Evolutionary conservation across 2,329 filamentous ascomycete genomes (phyloP), one percentile per base, ranked within the genome.

Genomic region (Microsporum canis): DNA sequence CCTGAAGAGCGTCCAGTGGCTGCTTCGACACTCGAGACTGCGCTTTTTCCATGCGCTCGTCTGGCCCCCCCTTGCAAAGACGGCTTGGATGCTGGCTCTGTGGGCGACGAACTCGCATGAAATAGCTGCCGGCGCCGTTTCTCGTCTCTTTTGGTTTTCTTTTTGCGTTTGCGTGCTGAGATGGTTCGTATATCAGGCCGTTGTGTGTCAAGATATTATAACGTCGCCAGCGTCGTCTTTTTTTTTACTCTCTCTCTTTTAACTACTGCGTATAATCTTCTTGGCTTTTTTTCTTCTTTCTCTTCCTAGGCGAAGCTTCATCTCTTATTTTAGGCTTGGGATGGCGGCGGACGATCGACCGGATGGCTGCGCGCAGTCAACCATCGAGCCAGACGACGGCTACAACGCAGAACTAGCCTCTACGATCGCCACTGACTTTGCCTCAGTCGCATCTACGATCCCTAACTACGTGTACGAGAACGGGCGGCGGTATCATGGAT

Each of bases 401-500:
- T 56, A 12, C 58, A 57, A 61, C 53, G 27, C 47, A 17, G 51
- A 36, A n/a, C 31, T 34, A 10, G 17, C 23, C 12, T 23, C 56
- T 14, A 58, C 33, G 17, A 39, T 53, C 38, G 39, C 31, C n/a
- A 62, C 59, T 7, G 63, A 64, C 39, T 64, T 41, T 33, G 63
- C 61, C 12, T 64, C 63, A 7, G 60, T 61, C 34, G 61, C 57
- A 14, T 65, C 62, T 3, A 47, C 62, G n/a, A 60, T 63, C 31
- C 58, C 62, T 7, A 62, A 64, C 60, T 65, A 60, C 49, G 29
- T 64, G 14, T 66, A 66, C 45, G 59, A 67, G 56, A 64, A 66
- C 55, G 66, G 66, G 8, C 63, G 66, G 10, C 62, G 66, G 27
- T 68, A 67, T 57, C 65, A 67, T 41, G 59, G 60, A 4, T 65